Evolutionary conservation across 2,329 filamentous ascomycete species (phyloP).

Genomic region (Fusarium marasasianum): DNA sequence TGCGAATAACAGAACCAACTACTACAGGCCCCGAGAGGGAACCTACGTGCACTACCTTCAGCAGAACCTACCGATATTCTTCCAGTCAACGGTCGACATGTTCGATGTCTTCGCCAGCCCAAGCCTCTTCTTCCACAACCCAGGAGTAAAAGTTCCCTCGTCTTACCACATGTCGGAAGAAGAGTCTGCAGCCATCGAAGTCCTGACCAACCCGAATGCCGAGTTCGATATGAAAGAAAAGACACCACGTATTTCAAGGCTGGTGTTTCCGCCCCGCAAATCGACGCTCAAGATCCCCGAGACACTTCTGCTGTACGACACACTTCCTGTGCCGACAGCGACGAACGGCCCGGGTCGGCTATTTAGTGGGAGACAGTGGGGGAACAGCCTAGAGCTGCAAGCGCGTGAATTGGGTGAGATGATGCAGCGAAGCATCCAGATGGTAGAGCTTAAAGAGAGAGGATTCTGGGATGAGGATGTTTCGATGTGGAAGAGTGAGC

Average conservation of each 20-base stretch:
- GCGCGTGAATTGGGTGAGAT: conserved; percentile 57
- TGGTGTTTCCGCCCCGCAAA: conserved; percentile 58
- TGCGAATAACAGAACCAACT: conserved; percentile 22
- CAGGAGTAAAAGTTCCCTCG: conserved; percentile 57
- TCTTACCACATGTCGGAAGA: conserved; percentile 53
- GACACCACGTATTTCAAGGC: conserved; percentile 52
- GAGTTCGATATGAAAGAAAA: conserved; percentile 25
- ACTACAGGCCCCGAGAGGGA: conserved; percentile 37
- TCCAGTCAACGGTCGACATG: conserved; percentile 57
- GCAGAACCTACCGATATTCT: conserved; percentile 54
- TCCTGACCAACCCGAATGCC: conserved; percentile 36
- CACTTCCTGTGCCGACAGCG: conserved; percentile 33
- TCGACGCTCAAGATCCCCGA: conserved; percentile 61
- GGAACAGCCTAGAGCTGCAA: conserved; percentile 58
- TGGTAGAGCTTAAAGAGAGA: conserved; percentile 56
- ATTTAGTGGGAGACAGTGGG: conserved; percentile 33
- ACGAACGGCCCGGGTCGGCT: conserved; percentile 19
- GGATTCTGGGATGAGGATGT: conserved; percentile 53
- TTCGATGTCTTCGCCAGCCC: conserved; percentile 71
- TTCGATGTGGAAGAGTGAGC: conserved; percentile 47
- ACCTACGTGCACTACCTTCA: conserved; percentile 52
- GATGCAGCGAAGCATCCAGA: conserved; percentile 61
- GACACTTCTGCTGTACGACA: conserved; percentile 59
- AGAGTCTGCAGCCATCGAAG: conserved; percentile 38
- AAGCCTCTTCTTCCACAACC: conserved; percentile 65